Evolutionary conservation across 2,329 filamentous ascomycete genomes (phyloP).

Genomic region (Neoascochyta sp.): DNA sequence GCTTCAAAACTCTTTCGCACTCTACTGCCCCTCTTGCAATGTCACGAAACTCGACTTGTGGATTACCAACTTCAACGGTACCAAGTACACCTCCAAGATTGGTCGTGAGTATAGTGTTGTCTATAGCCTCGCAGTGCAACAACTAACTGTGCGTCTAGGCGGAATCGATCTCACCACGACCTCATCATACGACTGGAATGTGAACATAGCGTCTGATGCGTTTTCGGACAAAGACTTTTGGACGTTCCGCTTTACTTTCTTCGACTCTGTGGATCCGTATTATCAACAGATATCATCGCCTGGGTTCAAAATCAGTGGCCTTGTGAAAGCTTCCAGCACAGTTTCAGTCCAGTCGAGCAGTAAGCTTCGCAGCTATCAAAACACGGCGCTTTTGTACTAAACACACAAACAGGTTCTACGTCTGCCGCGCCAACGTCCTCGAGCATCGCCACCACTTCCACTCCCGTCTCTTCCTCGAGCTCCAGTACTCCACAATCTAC

Average conservation of each 20-base stretch:
- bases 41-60: conserved; percentile 13
- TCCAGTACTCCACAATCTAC: conserved; percentile 3
- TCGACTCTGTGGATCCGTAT: conserved; percentile 5
- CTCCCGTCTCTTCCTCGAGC: conserved; percentile 1
- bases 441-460: conserved; percentile 4
- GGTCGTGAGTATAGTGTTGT: conserved; percentile 9
- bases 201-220: conserved; percentile 12
- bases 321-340: conserved; percentile 7
- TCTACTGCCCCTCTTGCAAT: conserved; percentile 10
- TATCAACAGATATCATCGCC: conserved; percentile 13
- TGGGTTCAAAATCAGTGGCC: conserved; percentile 11
- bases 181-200: conserved; percentile 13
- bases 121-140: conserved; percentile 1
- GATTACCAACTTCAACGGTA: conserved; percentile 11
- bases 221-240: conserved; percentile 10
- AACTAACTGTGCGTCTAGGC: conserved; percentile 6
- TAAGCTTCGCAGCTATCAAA: conserved; percentile 4
- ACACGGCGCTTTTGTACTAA: conserved; percentile 2
- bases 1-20: conserved; percentile 6
- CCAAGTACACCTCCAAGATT: conserved; percentile 11
- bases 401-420: conserved; percentile 5
- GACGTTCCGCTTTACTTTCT: conserved; percentile 13
- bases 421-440: conserved; percentile 3
- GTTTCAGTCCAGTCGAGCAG: conserved; percentile 5
- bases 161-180: conserved; percentile 11